phyloP scores from a whole-genome alignment of 495 filamentous ascomycete genomes.

The Neurospora sp. region DNA sequence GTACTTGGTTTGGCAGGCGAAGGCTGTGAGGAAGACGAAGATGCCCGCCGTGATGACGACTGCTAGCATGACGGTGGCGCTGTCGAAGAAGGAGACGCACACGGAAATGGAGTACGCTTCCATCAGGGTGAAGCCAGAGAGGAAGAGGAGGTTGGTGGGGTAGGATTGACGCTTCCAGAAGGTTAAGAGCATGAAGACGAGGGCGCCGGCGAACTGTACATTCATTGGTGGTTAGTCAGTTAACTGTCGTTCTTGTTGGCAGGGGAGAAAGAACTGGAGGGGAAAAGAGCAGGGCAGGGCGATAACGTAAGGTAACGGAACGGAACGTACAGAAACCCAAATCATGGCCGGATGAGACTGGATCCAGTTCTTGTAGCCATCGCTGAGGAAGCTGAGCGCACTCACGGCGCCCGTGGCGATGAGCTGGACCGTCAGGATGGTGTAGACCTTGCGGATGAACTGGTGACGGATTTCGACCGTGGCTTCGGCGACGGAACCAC shows the following conservation, averaged over 20 bases:
- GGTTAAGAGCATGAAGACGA: constrained; percentile 75
- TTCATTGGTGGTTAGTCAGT: neutral
- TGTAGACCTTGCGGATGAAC: constrained; percentile 79
- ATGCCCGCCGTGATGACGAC: constrained; percentile 85
- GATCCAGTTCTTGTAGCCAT: constrained; percentile 76
- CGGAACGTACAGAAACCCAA: constrained; percentile 53
- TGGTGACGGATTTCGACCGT: constrained; percentile 94
- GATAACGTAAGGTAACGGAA: neutral
- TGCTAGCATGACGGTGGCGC: constrained; percentile 75
- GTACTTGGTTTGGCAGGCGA: constrained; percentile 96
- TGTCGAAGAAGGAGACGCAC: constrained; percentile 77
- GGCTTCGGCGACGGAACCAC: constrained; percentile 81
- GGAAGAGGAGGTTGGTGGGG: constrained; percentile 87
- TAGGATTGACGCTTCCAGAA: constrained; percentile 99
- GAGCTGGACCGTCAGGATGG: constrained; percentile 65
- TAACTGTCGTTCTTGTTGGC: no score
- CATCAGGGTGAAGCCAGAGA: constrained; percentile 78
- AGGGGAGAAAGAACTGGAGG: constrained; percentile 2
- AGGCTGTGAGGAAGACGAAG: constrained; percentile 85
- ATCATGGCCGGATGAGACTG: constrained; percentile 75
- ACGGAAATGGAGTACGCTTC: constrained; percentile 93
- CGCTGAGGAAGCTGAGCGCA: constrained; percentile 76
- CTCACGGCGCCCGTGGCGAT: constrained; percentile 72
- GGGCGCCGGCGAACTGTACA: constrained; percentile 55
- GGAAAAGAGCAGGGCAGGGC: constrained; percentile 2